Base-by-base conservation (phyloP, 2,329 filamentous ascomycete genomes). In the Ceratocystis eucalypticola region DNA sequence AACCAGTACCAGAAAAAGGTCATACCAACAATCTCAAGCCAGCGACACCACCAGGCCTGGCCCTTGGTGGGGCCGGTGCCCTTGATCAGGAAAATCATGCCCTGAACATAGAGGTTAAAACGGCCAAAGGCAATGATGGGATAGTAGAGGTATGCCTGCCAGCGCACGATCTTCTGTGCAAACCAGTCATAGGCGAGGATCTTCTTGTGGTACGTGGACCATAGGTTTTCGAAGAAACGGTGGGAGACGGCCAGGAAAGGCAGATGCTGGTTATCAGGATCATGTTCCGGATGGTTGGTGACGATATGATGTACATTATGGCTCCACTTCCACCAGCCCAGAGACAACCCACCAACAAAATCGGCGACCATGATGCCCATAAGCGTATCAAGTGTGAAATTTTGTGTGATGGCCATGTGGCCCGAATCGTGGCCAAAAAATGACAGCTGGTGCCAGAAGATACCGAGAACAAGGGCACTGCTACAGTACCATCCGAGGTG, bases 221-320 rank as follows among this genome's bases (percentile, higher is more conserved):
- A 81, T 61, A 96, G 78, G 67, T 79, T 87, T 48, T 80, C 80
- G 65, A 96, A 82, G 72, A 94, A 88, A 28, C 90, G 85, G 71
- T 95, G 91, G 1, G 89, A 91, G 37, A 94, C 84, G 68, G 91
- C 90, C 74, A 96, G 91, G 74, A 96, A 87, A 2, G 92, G 92
- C 75, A 96, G 84, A 74, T 96, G 88, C 74, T 93, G 85, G 71
- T 96, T 97, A 74, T 97, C 93, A 0, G 94, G 93, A 74, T 97
- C 93, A 74, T 97, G 93, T 75, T 96, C 94, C 15, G 92, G 89
- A 55, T 88, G 88, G 75, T 97, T 97, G 20, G 94, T 97, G 64
- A 97, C 88, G 71, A 97, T 91, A 73, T 97, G 93, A 74, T 97
- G 93, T 7, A 96, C 91, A 73, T 97, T 97, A 76, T 97, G 93